These are phyloP conservation scores for Diaporthe capsici DNA, from an alignment of 2,329 filamentous ascomycete genomes.

Conservation along the genomic window DNA sequence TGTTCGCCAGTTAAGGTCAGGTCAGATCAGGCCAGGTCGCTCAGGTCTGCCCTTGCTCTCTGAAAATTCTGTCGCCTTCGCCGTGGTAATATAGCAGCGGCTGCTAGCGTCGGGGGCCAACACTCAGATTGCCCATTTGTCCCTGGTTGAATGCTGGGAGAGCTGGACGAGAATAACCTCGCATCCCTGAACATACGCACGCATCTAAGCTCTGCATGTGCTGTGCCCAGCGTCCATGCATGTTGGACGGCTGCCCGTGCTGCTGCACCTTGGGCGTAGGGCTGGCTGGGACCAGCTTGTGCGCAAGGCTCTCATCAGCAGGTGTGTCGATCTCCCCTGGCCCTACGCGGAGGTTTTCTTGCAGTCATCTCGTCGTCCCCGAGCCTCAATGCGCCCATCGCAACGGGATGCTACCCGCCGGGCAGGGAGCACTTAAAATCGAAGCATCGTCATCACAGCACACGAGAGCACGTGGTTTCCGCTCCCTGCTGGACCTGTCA, in stretches of 20 bases:
- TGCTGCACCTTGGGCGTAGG: slow-evolving; percentile 7
- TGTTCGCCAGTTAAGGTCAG: background rate
- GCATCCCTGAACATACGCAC: slow-evolving; percentile 26
- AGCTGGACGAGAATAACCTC: slow-evolving; percentile 30
- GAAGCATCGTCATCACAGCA: slow-evolving; percentile 22
- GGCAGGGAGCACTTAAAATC: background rate
- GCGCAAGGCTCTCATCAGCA: slow-evolving; percentile 19
- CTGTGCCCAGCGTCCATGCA: slow-evolving; percentile 13
- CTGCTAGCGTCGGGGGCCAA: slow-evolving; percentile 31
- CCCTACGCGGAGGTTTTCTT: slow-evolving; percentile 7
- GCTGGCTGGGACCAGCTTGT: slow-evolving; percentile 32
- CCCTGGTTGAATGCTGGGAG: slow-evolving; percentile 16
- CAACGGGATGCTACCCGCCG: slow-evolving; percentile 16
- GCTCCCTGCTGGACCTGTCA: background rate
- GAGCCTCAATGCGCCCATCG: slow-evolving; percentile 25
- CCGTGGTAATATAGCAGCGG: slow-evolving; percentile 18
- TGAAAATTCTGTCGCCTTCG: slow-evolving; percentile 22
- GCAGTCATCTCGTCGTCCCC: slow-evolving; percentile 35
- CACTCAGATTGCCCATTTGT: slow-evolving; percentile 27
- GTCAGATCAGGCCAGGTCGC: background rate
- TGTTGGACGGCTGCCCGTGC: slow-evolving; percentile 18
- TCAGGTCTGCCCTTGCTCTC: background rate
- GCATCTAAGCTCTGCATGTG: slow-evolving; percentile 11
- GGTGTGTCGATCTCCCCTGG: slow-evolving; percentile 21
- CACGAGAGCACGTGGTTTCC: background rate